phyloP scores from a whole-genome alignment of 805 yeast species.

The Candida sphagnicola region DNA sequence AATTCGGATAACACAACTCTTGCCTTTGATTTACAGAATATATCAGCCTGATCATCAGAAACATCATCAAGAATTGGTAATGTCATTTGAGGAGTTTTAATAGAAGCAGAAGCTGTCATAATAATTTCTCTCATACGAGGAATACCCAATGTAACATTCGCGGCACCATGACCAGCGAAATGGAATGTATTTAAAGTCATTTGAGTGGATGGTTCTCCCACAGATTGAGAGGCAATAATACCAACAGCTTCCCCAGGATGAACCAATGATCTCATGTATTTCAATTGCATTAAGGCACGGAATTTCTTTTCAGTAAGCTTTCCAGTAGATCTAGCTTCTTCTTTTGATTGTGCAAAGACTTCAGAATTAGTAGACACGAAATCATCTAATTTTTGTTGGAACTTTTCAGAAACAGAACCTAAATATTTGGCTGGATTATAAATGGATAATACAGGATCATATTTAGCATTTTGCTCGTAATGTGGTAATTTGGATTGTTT shows the following conservation, averaged over 20 bases:
- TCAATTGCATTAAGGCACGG: conserved; percentile 95
- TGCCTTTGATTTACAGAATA: conserved; percentile 88
- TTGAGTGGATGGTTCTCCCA: conserved; percentile 99
- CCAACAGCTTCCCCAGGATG: conserved; percentile 99
- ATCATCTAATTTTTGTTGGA: conserved; percentile 73
- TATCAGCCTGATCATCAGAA: conserved; percentile 80
- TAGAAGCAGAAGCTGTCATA: conserved; percentile 95
- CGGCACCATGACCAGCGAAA: conserved; percentile 99
- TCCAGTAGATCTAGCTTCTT: conserved; percentile 36
- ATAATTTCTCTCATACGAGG: conserved; percentile 99
- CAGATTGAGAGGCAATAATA: conserved; percentile 95
- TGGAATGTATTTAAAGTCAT: conserved; percentile 97
- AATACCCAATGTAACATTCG: conserved; percentile 97
- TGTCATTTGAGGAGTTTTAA: conserved; percentile 99
- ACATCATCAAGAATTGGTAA: conserved; percentile 81
- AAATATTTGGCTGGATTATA: conserved; percentile 86
- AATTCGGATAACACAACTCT: conserved; percentile 84
- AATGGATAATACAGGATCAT: conserved; percentile 84
- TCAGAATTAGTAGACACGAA: conserved; percentile 56
- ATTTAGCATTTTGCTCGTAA: conserved; percentile 57
- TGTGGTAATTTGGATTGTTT: conserved; percentile 64
- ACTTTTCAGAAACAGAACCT: conserved; percentile 90
- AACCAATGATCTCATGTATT: conserved; percentile 92
- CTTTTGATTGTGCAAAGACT: conserved; percentile 53
- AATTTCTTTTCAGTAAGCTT: conserved; percentile 75